Evolutionary conservation across 139 green algal species (phyloP).

Genomic region (Edaphochlamys debaryana): DNA sequence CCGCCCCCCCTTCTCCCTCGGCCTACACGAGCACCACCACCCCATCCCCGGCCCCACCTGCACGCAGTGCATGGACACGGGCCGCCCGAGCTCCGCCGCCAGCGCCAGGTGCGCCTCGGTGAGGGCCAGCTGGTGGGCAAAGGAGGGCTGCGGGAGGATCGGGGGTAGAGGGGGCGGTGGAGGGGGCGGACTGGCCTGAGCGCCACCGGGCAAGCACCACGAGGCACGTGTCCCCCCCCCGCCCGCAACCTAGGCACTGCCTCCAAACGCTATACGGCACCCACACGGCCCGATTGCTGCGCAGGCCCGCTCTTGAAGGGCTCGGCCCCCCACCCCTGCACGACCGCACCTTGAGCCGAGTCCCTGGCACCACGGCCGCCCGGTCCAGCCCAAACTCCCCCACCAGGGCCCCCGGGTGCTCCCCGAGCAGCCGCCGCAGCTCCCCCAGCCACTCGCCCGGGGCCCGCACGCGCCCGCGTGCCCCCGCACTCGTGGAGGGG

Average conservation of each 20-base stretch:
- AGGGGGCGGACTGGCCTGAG: no score
- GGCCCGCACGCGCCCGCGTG: not conserved
- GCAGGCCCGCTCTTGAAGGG: no score
- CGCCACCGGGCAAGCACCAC: no score
- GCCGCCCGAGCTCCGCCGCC: slow-evolving; percentile 61
- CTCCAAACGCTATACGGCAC: no score
- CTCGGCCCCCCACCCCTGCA: no score
- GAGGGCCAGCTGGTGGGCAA: slow-evolving; percentile 52
- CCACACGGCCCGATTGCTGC: no score
- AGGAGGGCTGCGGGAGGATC: slow-evolving; percentile 22
- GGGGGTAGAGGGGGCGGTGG: slow-evolving; percentile 9
- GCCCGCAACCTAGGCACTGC: no score
- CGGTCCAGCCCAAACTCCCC: slow-evolving; percentile 66
- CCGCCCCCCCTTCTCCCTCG: no score
- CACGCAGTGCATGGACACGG: slow-evolving; percentile 77
- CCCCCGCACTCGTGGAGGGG: no score
- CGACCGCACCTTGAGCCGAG: slow-evolving; percentile 23
- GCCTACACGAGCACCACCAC: no score
- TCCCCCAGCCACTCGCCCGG: slow-evolving; percentile 27
- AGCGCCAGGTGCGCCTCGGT: slow-evolving; percentile 63
- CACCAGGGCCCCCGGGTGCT: slow-evolving; percentile 41
- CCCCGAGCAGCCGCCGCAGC: slow-evolving; percentile 37
- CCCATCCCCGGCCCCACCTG: not conserved
- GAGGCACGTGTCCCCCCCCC: not conserved
- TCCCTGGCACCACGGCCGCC: slow-evolving; percentile 54